These are phyloP conservation scores for Fusarium irregulare DNA, from an alignment of 2,329 filamentous ascomycete genomes.

Conservation along the genomic window DNA sequence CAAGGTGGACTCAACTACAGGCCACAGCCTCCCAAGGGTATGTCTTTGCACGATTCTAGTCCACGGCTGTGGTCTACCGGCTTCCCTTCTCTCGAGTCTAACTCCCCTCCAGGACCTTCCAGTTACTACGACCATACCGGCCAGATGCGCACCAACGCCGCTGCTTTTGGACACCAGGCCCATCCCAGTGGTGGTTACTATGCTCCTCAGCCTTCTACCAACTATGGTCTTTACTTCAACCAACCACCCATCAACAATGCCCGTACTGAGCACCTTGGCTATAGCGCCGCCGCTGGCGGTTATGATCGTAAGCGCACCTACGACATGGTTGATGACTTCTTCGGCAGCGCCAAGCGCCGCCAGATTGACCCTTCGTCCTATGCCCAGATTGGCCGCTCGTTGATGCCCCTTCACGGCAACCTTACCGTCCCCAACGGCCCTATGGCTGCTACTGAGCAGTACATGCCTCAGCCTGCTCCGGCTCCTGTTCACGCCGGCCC, in stretches of 20 bases:
- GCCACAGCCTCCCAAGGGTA: conserved; percentile 64
- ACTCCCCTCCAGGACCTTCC: conserved; percentile 61
- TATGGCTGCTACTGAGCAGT: conserved; percentile 61
- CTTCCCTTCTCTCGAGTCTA: conserved; percentile 55
- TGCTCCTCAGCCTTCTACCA: conserved; percentile 63
- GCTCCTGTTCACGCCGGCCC: conserved; percentile 65
- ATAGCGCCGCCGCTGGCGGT: conserved; percentile 63
- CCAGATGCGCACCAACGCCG: conserved; percentile 69
- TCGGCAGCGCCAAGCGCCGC: conserved; percentile 90
- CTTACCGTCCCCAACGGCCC: conserved; percentile 69
- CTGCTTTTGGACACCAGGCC: conserved; percentile 67
- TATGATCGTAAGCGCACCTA: conserved; percentile 86
- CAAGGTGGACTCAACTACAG: conserved; percentile 67
- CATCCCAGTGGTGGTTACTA: conserved; percentile 67
- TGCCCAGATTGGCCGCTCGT: conserved; percentile 86
- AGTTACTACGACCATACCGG: conserved; percentile 74
- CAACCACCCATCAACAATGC: conserved; percentile 65
- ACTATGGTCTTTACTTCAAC: conserved; percentile 84
- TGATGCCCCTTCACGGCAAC: conserved; percentile 82
- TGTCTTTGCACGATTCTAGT: conserved; percentile 46
- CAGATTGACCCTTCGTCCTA: conserved; percentile 92
- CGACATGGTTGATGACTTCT: conserved; percentile 93
- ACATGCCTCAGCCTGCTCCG: conserved; percentile 60
- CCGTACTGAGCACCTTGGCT: conserved; percentile 72
- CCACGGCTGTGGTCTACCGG: conserved; percentile 19